phyloP scores from a whole-genome alignment of 192 early-diverging fungal species.

The Phycomyces nitens region DNA sequence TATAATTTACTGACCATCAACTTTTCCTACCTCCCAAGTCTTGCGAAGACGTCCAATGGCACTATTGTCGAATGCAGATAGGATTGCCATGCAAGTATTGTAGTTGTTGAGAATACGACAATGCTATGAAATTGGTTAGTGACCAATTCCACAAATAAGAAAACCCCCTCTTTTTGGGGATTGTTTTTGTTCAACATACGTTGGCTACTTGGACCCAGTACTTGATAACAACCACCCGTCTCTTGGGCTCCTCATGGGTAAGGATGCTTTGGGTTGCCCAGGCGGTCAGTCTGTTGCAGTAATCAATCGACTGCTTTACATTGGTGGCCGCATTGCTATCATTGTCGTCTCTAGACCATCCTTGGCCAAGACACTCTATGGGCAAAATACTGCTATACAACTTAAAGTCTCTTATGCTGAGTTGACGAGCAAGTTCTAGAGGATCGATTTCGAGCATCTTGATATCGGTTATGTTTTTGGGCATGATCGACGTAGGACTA shows the following conservation, averaged over 20 bases:
- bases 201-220: conserved; percentile 81
- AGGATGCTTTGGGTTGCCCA: conserved; percentile 88
- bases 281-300: conserved; percentile 79
- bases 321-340: conserved; percentile 70
- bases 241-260: conserved; percentile 75
- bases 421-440: conserved; percentile 87
- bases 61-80: conserved; percentile 84
- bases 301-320: conserved; percentile 81
- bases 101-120: conserved; percentile 90
- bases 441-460: conserved; percentile 87
- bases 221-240: conserved; percentile 71
- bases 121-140: conserved; percentile 38
- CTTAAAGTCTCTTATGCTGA: conserved; percentile 84
- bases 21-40: conserved; percentile 71
- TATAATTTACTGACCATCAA: not conserved
- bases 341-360: conserved; percentile 67
- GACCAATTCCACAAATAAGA: not conserved
- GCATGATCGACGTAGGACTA: conserved; percentile 77
- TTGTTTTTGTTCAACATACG: conserved; percentile 30
- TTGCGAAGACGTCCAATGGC: conserved; percentile 84
- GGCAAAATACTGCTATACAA: conserved; percentile 81
- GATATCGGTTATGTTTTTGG: conserved; percentile 72
- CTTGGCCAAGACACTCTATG: conserved; percentile 85
- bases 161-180: not conserved
- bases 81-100: conserved; percentile 85